A percentile compares a stretch with the other conserved stretches of the same genome.
Conservation (phyloP, 1,139 yeast genomes). For the Kodamaea fungicola region DNA sequence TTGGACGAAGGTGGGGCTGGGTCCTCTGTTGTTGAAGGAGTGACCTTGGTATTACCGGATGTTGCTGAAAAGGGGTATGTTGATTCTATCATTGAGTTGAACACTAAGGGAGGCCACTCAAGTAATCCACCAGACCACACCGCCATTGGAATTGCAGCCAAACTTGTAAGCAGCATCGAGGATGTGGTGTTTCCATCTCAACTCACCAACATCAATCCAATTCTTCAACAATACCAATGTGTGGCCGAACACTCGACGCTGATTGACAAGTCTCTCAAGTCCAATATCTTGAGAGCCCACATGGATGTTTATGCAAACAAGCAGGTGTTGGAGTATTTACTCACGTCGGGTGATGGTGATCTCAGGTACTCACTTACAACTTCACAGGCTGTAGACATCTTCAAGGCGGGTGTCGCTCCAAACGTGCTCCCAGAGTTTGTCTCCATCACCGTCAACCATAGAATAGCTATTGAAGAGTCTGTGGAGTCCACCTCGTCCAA, state of each 20-base stretch:
- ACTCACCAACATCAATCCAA: constrained; percentile 40
- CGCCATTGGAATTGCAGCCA: constrained; percentile 43
- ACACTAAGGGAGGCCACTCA: constrained; percentile 49
- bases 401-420: constrained; percentile 66
- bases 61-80: constrained; percentile 48
- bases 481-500: constrained; percentile 38
- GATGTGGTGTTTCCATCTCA: constrained; percentile 30
- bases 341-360: constrained; percentile 7
- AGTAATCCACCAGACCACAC: constrained; percentile 49
- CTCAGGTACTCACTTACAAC: constrained; percentile 51
- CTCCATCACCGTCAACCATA: constrained; percentile 52
- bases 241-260: constrained; percentile 36
- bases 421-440: constrained; percentile 76
- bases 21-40: constrained; percentile 34
- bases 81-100: constrained; percentile 34
- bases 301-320: constrained; percentile 39
- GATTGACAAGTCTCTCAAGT: constrained; percentile 28
- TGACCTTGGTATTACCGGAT: constrained; percentile 52
- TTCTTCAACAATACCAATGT: constrained; percentile 39
- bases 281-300: constrained; percentile 41
- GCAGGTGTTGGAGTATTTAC: constrained; percentile 34
- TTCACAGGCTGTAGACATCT: constrained; percentile 66
- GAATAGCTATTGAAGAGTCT: constrained; percentile 53
- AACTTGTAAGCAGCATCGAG: constrained; percentile 37
- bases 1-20: constrained; percentile 46